Base-by-base conservation (phyloP, 345 rosid genomes). In the Brassica carinata region DNA sequence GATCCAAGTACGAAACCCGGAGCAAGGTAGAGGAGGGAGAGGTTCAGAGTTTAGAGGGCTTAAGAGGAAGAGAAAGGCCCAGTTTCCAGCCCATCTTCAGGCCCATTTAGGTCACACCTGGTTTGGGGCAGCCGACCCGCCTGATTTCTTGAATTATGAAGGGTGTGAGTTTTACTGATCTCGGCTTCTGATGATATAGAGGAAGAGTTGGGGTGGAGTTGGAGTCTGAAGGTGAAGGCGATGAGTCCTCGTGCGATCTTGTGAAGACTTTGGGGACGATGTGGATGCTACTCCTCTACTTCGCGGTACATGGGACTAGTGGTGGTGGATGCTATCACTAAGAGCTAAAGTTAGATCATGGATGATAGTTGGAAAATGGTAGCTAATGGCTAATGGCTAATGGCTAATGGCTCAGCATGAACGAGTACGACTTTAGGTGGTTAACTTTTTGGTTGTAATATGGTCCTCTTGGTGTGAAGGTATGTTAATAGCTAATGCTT, bases 1-100 rank as follows among this genome's bases (percentile, higher is more conserved):
- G 65, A 88, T 94, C 53, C 94, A 89, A 71, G 88, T 90, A 17
- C 88, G 87, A 83, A 94, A 90, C 71, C 93, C 96, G 0, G 88
- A 85, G 55, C 87, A 83, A 19, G 78, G 72, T 2, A 79, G 82
- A 59, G 48, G 71, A 40, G 75, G 80, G 8, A 72, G 80, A 57
- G 26, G 69, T 34, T 77, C 85, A 10, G 71, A 75, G n/a, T 87
- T 86, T 72, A 77, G 85, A 57, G 92, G 96, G 51, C 83, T 88
- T 0, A 82, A 87, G 61, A 89, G 76, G 78, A 94, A 90, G 83
- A 85, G 89, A 14, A 90, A 79, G 77, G 94, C 93, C 13, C 83
- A 38, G 9, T 87, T 89, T 74, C 98, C 96, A 0, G 90, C 96
- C 7, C 96, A 83, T 74, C 67, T 94, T 7, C 93, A 92, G 77